Percentiles rank a stretch among this genome's conserved stretches.
Conservation (phyloP, 2,329 filamentous ascomycete species). For the Nannizzia gypsea region DNA sequence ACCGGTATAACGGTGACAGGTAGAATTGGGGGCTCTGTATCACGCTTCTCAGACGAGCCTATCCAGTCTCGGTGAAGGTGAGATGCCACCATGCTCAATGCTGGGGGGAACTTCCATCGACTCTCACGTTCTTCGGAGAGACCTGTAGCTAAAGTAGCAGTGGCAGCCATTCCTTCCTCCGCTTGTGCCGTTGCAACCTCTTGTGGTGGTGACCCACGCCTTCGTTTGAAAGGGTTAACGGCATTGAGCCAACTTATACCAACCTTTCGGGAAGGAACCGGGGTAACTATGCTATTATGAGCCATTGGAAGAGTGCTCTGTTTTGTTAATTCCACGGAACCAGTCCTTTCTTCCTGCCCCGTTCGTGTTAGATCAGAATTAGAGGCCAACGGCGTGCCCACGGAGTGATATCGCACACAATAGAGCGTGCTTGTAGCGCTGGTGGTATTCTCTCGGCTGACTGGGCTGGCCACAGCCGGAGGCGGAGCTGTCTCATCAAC, state of each 20-base stretch:
- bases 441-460: slow-evolving; percentile 49
- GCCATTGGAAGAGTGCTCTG: slow-evolving; percentile 15
- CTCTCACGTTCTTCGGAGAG: slow-evolving; percentile 34
- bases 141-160: slow-evolving; percentile 14
- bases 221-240: slow-evolving; percentile 47
- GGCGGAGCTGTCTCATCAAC: slow-evolving; percentile 29
- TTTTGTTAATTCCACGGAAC: slow-evolving; percentile 21
- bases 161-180: slow-evolving; percentile 19
- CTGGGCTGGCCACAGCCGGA: slow-evolving; percentile 42
- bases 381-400: slow-evolving; percentile 37
- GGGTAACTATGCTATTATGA: neutral
- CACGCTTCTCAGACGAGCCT: slow-evolving; percentile 27
- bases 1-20: slow-evolving; percentile 49
- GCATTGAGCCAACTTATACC: slow-evolving; percentile 39
- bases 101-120: slow-evolving; percentile 34
- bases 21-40: slow-evolving; percentile 30
- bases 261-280: slow-evolving; percentile 20
- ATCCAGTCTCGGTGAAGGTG: slow-evolving; percentile 36
- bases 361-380: slow-evolving; percentile 16
- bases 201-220: slow-evolving; percentile 46
- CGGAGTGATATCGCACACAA: slow-evolving; percentile 49
- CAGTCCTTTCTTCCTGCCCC: slow-evolving; percentile 18
- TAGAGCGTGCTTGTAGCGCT: slow-evolving; percentile 55
- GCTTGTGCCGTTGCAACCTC: slow-evolving; percentile 48
- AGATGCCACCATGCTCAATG: slow-evolving; percentile 37